Conservation (phyloP, 495 filamentous ascomycete species). For the Hyaloscypha hepaticicola region DNA sequence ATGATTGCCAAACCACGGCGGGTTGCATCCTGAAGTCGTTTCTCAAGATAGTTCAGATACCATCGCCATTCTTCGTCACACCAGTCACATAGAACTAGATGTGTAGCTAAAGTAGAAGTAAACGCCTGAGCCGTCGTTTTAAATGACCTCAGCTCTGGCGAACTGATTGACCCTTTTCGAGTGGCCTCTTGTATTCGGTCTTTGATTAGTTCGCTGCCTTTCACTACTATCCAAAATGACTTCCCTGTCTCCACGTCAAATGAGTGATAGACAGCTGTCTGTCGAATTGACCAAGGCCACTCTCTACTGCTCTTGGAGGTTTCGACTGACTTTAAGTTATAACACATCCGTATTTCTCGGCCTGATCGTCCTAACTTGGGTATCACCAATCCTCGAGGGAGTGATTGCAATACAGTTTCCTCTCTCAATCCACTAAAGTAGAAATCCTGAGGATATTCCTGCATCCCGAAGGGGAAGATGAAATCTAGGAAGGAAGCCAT, state of each 20-base stretch:
- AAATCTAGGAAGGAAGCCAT: conserved; percentile 45
- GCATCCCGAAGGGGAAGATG: conserved; percentile 42
- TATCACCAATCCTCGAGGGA: conserved; percentile 29
- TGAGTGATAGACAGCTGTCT: conserved; percentile 42
- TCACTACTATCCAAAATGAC: conserved; percentile 42
- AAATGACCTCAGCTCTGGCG: conserved; percentile 28
- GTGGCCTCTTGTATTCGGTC: conserved; percentile 35
- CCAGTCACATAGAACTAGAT: conserved; percentile 46
- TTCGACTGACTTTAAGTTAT: conserved; percentile 47
- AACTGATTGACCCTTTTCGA: not conserved
- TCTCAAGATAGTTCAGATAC: conserved; percentile 45
- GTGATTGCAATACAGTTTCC: conserved; percentile 19
- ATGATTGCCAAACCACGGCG: conserved; percentile 32
- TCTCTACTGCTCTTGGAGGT: conserved; percentile 24
- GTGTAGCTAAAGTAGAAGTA: conserved; percentile 36
- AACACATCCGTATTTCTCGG: conserved; percentile 40
- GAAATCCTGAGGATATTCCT: conserved; percentile 39
- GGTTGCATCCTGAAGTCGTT: conserved; percentile 32
- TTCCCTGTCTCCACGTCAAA: conserved; percentile 43
- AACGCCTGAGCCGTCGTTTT: conserved; percentile 33
- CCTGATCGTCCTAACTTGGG: conserved; percentile 43
- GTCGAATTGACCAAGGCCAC: conserved; percentile 45
- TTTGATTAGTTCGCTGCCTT: conserved; percentile 41
- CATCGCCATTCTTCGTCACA: conserved; percentile 47
- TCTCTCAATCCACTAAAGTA: conserved; percentile 15